Percentiles rank a stretch among this genome's conserved stretches.
These are phyloP conservation scores for Aspergillus saccharolyticus DNA, from an alignment of 495 filamentous ascomycete species.

Conservation along the genomic window DNA sequence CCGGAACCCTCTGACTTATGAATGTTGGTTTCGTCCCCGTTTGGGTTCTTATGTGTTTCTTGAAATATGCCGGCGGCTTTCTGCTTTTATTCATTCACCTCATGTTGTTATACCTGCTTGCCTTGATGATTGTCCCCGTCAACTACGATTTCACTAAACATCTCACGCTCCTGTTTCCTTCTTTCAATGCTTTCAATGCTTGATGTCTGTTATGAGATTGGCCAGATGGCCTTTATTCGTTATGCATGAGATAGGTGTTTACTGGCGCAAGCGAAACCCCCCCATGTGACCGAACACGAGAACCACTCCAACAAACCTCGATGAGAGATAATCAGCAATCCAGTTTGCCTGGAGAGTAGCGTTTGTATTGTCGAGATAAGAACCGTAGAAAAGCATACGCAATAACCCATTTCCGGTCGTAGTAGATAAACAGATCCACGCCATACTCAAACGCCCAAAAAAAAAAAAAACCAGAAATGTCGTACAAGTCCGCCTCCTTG, in stretches of 20 bases:
- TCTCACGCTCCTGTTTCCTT: slow-evolving; percentile 13
- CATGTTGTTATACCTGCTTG: slow-evolving; percentile 15
- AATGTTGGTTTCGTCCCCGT: slow-evolving; percentile 8
- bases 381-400: neutral
- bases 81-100: slow-evolving; percentile 19
- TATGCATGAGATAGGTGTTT: slow-evolving; percentile 48
- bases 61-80: slow-evolving; percentile 16
- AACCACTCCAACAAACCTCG: slow-evolving; percentile 7
- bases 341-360: no score
- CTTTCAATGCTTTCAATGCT: slow-evolving; percentile 22
- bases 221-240: slow-evolving; percentile 30
- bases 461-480: no score
- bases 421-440: neutral
- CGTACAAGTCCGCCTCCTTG: no score
- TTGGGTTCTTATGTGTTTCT: slow-evolving; percentile 11
- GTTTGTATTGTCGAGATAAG: no score
- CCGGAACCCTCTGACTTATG: slow-evolving; percentile 16
- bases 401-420: no score
- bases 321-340: slow-evolving; percentile 11
- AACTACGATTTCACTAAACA: slow-evolving; percentile 2
- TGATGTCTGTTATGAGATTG: slow-evolving; percentile 36
- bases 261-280: slow-evolving; percentile 32
- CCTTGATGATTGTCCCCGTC: slow-evolving; percentile 13
- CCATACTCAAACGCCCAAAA: neutral
- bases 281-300: slow-evolving; percentile 29